Evolutionary conservation across 805 yeast genomes (phyloP), one percentile per base, ranked within the genome.

Genomic region (Wickerhamiella vanderwaltii): DNA sequence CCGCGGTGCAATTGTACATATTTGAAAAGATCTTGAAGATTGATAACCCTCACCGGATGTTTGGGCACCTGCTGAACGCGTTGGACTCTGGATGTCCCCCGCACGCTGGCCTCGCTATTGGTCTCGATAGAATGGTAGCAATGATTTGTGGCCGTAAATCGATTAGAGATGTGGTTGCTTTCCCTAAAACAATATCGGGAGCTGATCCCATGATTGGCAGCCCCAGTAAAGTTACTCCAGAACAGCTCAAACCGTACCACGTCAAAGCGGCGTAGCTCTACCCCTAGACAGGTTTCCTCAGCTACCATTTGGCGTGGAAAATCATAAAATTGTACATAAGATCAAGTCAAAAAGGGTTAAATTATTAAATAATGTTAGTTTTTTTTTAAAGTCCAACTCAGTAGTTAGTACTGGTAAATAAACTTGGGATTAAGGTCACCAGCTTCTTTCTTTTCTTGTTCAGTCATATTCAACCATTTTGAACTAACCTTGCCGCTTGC

Each of bases 41-140:
- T 9, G 24, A 46, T 11, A 46, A 83, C 47, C 71, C 82, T 20
- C 68, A 77, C 34, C 55, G 58, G 26, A 63, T 85, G 6, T 91
- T 91, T 64, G 94, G 95, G 0, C 99, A 91, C 61, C 65, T 91
- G 30, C 65, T 91, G 24, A 65, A 68, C 30, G 95, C 95, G 0
- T 72, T 91, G 43, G 73, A 73, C 18, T 74, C 81, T 63, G 98
- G 98, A 1, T 85, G 97, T 54, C 99, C 99, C 1, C 99, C 99
- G 1, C 99, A 91, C 62, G 95, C 96, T 2, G 99, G 99, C 0
- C 66, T 91, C 29, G 99, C 98, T 0, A 67, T 91, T 26, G 99
- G 98, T 0, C 82, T 91, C 51, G 99, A 91, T 58, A 66, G 99
- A 47, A 65, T 91, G 67, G 77, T 93, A 52, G 91, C 98, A 0